Percentiles rank a stretch among this genome's conserved stretches.
These are phyloP conservation scores for Lachnellula willkommii DNA, from an alignment of 2,329 filamentous ascomycete species.

Conservation along the genomic window DNA sequence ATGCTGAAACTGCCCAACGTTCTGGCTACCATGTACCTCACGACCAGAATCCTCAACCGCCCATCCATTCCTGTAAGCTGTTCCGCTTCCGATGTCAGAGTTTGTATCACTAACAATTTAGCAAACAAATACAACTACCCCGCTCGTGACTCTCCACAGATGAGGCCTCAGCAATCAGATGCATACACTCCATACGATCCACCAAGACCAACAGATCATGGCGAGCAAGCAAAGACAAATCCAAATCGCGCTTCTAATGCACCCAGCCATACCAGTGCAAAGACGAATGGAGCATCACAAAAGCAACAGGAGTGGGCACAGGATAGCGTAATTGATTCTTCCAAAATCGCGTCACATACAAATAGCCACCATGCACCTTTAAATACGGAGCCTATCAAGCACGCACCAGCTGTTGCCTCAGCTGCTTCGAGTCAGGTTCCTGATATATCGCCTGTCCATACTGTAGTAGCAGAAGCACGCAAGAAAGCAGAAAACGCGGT, in stretches of 20 bases:
- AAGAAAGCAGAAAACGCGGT: conserved; percentile 63
- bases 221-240: conserved; percentile 12
- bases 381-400: conserved; percentile 3
- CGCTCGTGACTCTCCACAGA: conserved; percentile 13
- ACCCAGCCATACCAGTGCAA: conserved; percentile 1
- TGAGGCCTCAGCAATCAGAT: conserved; percentile 19
- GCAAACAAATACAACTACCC: conserved; percentile 19
- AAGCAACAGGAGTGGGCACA: conserved; percentile 10
- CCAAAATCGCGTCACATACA: conserved; percentile 3
- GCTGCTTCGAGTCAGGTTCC: neutral
- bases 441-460: conserved; percentile 7
- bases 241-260: conserved; percentile 6
- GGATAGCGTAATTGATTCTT: conserved; percentile 2
- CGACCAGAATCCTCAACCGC: conserved; percentile 16
- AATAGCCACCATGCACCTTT: conserved; percentile 4
- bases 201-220: conserved; percentile 9
- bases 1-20: conserved; percentile 21
- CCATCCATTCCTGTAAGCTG: conserved; percentile 19
- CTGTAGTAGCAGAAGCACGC: conserved; percentile 22
- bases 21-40: conserved; percentile 18
- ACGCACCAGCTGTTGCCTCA: neutral
- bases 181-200: conserved; percentile 27
- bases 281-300: conserved; percentile 1
- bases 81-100: neutral
- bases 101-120: conserved; percentile 7